Percentiles rank a stretch among this genome's conserved stretches.
Conservation (phyloP, 2,329 filamentous ascomycete species). For the Juglanconis juglandina region DNA sequence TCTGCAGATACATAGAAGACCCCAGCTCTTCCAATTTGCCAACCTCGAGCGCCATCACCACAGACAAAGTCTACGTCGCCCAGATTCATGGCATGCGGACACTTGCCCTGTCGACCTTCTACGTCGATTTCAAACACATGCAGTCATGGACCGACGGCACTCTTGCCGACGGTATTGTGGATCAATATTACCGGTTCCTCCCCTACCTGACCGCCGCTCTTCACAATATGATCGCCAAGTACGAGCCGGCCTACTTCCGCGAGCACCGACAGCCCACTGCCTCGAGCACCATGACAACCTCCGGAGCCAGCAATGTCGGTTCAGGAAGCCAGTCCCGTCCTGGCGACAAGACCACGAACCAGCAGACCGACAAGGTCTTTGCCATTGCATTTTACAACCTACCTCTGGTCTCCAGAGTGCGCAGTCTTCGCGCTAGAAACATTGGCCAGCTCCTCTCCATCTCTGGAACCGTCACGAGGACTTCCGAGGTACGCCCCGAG, state of each 20-base stretch:
- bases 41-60: slow-evolving; percentile 66
- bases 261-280: slow-evolving; percentile 83
- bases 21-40: slow-evolving; percentile 60
- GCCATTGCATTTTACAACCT: slow-evolving; percentile 91
- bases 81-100: slow-evolving; percentile 75
- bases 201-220: slow-evolving; percentile 86
- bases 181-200: slow-evolving; percentile 90
- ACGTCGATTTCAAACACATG: slow-evolving; percentile 84
- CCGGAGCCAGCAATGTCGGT: slow-evolving; percentile 60
- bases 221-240: slow-evolving; percentile 89
- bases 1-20: slow-evolving; percentile 62
- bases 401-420: slow-evolving; percentile 79
- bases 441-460: slow-evolving; percentile 93
- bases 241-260: slow-evolving; percentile 90
- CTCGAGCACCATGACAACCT: slow-evolving; percentile 68
- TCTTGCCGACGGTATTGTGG: slow-evolving; percentile 80
- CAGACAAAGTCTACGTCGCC: slow-evolving; percentile 80
- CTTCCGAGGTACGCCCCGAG: slow-evolving; percentile 93
- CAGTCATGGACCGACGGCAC: slow-evolving; percentile 72
- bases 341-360: slow-evolving; percentile 75
- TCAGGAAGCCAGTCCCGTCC: slow-evolving; percentile 63
- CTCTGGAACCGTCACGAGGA: slow-evolving; percentile 93
- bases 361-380: slow-evolving; percentile 96
- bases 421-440: slow-evolving; percentile 80
- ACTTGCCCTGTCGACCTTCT: slow-evolving; percentile 77